Evolutionary conservation across 1,284 basidiomycete genomes (phyloP), one percentile per base, ranked within the genome.

Genomic region (Cryptococcus floricola): DNA sequence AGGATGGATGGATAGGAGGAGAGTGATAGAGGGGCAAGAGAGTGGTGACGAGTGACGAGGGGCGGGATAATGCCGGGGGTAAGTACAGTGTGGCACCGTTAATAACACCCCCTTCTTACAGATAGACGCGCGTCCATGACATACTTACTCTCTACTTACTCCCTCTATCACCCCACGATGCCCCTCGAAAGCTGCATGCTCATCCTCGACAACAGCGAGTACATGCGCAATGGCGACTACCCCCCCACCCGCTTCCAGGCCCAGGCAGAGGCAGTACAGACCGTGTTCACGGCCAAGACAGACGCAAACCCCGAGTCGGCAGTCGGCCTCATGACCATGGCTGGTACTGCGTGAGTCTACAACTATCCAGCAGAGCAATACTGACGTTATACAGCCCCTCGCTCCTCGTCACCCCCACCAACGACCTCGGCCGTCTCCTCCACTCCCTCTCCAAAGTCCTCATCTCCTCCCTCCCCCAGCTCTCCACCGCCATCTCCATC

Each of bases 251-350:
- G 87, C 62, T 92, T 93, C 75, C 87, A 89, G 53, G 91, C 94
- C 1, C 95, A 98, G 78, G 79, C 87, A 14, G 94, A 98, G 78
- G 91, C 95, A 3, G 89, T 94, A 60, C 92, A 85, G 61, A 85
- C 87, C 56, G 83, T 98, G 68, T 96, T 97, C 78, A 87, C 88
- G 71, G 87, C 90, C 56, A 98, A 98, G 83, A 89, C 89, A 62
- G 87, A 91, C 75, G 87, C 89, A 41, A 96, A 99, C 79, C 92
- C 95, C 27, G 96, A 99, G 80, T 97, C 90, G 78, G 92, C 91
- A 14, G 93, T 97, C 52, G 95, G 95, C 6, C 79, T 98, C 54
- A 96, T 99, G 93, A 94, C 92, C 41, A 95, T 96, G 89, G 95
- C 92, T 27, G 88, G 90, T 53, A 92, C 92, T 79, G 87, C 87